Conservation (phyloP, 2,329 filamentous ascomycete genomes). For the Pseudocercospora crystallina region DNA sequence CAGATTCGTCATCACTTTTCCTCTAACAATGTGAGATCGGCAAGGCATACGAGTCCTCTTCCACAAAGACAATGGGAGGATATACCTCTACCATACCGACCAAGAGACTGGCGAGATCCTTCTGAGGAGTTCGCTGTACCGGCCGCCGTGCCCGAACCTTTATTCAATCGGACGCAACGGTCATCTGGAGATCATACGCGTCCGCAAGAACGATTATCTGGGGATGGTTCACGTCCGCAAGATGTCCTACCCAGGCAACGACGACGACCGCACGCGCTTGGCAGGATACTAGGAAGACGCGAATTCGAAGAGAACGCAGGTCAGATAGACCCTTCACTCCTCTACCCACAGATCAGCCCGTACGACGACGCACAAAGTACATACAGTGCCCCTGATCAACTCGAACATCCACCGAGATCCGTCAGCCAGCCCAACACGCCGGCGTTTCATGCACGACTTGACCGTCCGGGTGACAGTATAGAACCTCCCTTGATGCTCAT, state of each 20-base stretch:
- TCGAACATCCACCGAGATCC: slow-evolving; percentile 18
- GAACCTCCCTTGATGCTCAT: slow-evolving; percentile 14
- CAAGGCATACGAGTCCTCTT: slow-evolving; percentile 1
- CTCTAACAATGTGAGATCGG: no score
- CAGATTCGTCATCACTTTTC: no score
- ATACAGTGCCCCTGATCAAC: slow-evolving; percentile 13
- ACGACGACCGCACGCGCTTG: slow-evolving; percentile 3
- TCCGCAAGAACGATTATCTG: background rate
- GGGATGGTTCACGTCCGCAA: no score
- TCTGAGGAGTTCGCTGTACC: background rate
- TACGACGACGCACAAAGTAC: slow-evolving; percentile 18
- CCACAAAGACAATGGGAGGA: slow-evolving; percentile 26
- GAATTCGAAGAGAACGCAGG: slow-evolving; percentile 6
- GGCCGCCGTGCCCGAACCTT: no score
- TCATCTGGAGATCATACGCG: no score
- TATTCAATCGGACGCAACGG: no score
- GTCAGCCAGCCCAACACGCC: slow-evolving; percentile 30
- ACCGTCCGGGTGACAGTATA: slow-evolving; percentile 3
- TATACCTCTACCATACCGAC: slow-evolving; percentile 21
- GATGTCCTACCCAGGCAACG: background rate
- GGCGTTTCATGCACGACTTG: slow-evolving; percentile 1
- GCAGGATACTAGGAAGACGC: slow-evolving; percentile 3
- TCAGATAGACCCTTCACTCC: slow-evolving; percentile 12
- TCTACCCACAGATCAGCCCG: slow-evolving; percentile 28
- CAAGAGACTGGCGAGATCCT: slow-evolving; percentile 19